Conservation (phyloP, 495 filamentous ascomycete species). For the Xylaria flabelliformis region DNA sequence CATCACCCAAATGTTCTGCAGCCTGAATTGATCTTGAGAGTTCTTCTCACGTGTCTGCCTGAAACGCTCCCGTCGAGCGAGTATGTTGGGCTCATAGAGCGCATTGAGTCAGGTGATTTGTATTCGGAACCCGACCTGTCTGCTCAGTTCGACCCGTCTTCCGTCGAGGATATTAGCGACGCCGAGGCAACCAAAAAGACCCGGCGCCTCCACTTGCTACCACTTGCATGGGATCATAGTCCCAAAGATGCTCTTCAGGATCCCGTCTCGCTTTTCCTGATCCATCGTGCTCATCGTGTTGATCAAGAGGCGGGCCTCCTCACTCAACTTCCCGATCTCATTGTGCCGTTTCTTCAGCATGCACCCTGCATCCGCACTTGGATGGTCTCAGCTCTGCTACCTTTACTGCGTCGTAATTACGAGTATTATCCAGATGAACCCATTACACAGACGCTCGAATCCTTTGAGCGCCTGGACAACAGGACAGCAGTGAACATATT, state of each 20-base stretch:
- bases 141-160: slow-evolving; percentile 60
- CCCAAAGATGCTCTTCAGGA: slow-evolving; percentile 58
- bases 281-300: slow-evolving; percentile 76
- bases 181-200: slow-evolving; percentile 71
- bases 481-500: slow-evolving; percentile 69
- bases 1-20: slow-evolving; percentile 63
- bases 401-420: slow-evolving; percentile 79
- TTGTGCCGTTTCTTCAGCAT: slow-evolving; percentile 76
- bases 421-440: slow-evolving; percentile 76
- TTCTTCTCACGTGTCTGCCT: slow-evolving; percentile 84
- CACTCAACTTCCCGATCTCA: slow-evolving; percentile 70
- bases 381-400: slow-evolving; percentile 79
- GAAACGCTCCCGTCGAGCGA: slow-evolving; percentile 70
- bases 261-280: slow-evolving; percentile 70
- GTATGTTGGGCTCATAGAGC: slow-evolving; percentile 67
- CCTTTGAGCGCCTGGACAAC: slow-evolving; percentile 68
- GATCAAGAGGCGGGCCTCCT: slow-evolving; percentile 81
- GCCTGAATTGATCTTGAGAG: slow-evolving; percentile 73
- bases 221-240: slow-evolving; percentile 59
- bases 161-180: slow-evolving; percentile 67
- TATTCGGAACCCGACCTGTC: slow-evolving; percentile 36
- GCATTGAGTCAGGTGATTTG: slow-evolving; percentile 56
- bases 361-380: slow-evolving; percentile 71
- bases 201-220: slow-evolving; percentile 71
- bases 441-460: slow-evolving; percentile 60